A percentile compares a stretch with the other conserved stretches of the same genome.
Conservation (phyloP, 2,329 filamentous ascomycete species). For the Xylariomycetidae sp. region DNA sequence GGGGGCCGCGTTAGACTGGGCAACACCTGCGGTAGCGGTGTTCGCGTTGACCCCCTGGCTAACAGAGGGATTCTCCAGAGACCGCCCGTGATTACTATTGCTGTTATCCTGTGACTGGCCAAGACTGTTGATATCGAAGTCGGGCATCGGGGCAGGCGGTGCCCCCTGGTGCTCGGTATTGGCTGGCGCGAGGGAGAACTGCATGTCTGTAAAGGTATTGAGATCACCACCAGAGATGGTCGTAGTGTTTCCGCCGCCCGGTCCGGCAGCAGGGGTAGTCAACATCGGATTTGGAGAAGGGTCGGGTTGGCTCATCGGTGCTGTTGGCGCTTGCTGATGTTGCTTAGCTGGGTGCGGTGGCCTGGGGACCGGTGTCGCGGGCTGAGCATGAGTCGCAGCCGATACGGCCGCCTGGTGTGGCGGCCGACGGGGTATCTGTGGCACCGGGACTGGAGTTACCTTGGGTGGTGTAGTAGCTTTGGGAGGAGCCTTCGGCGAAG, state of each 20-base stretch:
- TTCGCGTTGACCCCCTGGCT: constrained; percentile 5
- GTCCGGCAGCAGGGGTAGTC: constrained; percentile 9
- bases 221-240: constrained; percentile 31
- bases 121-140: constrained; percentile 44
- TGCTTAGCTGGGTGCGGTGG: constrained; percentile 8
- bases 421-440: constrained; percentile 18
- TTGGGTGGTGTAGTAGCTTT: constrained; percentile 18
- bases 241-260: constrained; percentile 9
- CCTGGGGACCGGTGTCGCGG: constrained; percentile 3
- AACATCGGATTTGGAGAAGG: constrained; percentile 15
- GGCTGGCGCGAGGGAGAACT: constrained; percentile 47
- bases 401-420: constrained; percentile 14
- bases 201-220: constrained; percentile 54
- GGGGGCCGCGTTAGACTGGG: constrained; percentile 6
- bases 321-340: constrained; percentile 11
- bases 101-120: constrained; percentile 22
- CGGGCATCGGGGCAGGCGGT: constrained; percentile 29
- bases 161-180: constrained; percentile 26
- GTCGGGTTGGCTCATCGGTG: constrained; percentile 16
- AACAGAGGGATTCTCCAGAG: not conserved
- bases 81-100: constrained; percentile 1
- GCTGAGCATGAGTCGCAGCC: constrained; percentile 11
- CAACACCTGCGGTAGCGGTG: too few species aligned
- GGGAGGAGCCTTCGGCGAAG: constrained; percentile 20
- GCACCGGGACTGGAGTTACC: constrained; percentile 20